phyloP scores from a whole-genome alignment of 352 stramenopile species.

The Globisporangium barbulae region DNA sequence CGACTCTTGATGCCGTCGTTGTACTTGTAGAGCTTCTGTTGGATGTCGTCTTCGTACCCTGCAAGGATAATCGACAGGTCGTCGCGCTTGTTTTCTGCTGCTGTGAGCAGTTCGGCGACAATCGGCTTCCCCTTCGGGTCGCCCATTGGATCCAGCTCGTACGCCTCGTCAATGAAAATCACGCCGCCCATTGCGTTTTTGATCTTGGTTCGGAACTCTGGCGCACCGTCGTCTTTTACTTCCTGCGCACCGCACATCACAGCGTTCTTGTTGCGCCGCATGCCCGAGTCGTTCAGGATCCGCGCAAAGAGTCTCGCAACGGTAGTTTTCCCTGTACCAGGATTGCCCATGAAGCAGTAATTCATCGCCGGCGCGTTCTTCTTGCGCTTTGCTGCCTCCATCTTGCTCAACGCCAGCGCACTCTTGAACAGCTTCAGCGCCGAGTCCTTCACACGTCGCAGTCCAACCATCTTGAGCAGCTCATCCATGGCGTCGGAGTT shows the following conservation, averaged over 20 bases:
- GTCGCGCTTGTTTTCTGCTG: slow-evolving; percentile 82
- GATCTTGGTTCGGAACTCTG: slow-evolving; percentile 79
- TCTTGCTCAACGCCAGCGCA: slow-evolving; percentile 50
- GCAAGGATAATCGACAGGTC: slow-evolving; percentile 89
- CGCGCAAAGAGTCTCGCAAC: slow-evolving; percentile 80
- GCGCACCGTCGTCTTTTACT: slow-evolving; percentile 64
- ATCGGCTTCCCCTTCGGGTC: slow-evolving; percentile 84
- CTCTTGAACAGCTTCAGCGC: slow-evolving; percentile 77
- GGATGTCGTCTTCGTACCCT: slow-evolving; percentile 91
- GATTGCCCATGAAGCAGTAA: slow-evolving; percentile 76
- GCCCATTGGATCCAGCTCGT: slow-evolving; percentile 80
- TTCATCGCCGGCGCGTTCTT: slow-evolving; percentile 70
- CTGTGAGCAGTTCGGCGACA: slow-evolving; percentile 85
- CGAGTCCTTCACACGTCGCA: slow-evolving; percentile 78
- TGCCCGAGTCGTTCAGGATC: slow-evolving; percentile 72
- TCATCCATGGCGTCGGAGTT: slow-evolving; percentile 76
- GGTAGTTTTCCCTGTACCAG: slow-evolving; percentile 76
- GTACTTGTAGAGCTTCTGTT: slow-evolving; percentile 91
- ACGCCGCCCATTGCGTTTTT: slow-evolving; percentile 69
- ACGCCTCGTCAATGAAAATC: slow-evolving; percentile 93
- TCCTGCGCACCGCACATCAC: slow-evolving; percentile 56
- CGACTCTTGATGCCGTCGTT: slow-evolving; percentile 87
- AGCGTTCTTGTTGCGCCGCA: slow-evolving; percentile 42
- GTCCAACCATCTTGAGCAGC: slow-evolving; percentile 75
- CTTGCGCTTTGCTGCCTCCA: slow-evolving; percentile 55